Conservation (phyloP, 108 stramenopile species). For the Chaetoceros tenuissimus region DNA sequence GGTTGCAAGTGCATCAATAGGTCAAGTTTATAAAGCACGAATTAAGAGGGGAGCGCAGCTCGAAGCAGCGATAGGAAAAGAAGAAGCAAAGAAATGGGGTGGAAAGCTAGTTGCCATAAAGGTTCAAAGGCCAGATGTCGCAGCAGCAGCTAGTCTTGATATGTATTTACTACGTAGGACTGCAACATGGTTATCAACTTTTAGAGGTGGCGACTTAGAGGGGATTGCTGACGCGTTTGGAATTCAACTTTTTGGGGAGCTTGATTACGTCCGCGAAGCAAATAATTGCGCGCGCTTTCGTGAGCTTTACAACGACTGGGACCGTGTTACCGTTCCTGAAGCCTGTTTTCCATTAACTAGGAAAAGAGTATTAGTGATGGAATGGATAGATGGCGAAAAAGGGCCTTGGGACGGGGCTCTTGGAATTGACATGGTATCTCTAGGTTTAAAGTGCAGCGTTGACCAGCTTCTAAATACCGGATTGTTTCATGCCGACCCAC, state of each 20-base stretch:
- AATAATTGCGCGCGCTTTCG: conserved; percentile 78
- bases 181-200: conserved; percentile 63
- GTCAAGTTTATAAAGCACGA: conserved; percentile 56
- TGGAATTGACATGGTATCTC: conserved; percentile 78
- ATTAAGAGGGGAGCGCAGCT: conserved; percentile 27
- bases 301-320: conserved; percentile 77
- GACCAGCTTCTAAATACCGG: conserved; percentile 81
- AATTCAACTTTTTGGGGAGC: conserved; percentile 87
- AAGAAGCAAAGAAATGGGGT: conserved; percentile 59
- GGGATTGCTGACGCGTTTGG: conserved; percentile 89
- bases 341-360: conserved; percentile 69
- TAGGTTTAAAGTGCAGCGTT: conserved; percentile 85
- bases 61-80: conserved; percentile 42
- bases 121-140: conserved; percentile 83
- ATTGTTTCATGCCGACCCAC: conserved; percentile 47
- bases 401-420: conserved; percentile 80
- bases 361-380: conserved; percentile 78
- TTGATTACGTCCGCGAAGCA: conserved; percentile 74
- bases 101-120: conserved; percentile 80
- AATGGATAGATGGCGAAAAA: conserved; percentile 90
- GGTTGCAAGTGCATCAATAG: conserved; percentile 44
- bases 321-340: conserved; percentile 68
- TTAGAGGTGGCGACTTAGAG: conserved; percentile 74
- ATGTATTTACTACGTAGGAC: conserved; percentile 80
- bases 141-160: conserved; percentile 75